A percentile compares a stretch with the other conserved stretches of the same genome.
Conservation (phyloP, 2,329 filamentous ascomycete species). For the Mycosphaerelloides madeirae region DNA sequence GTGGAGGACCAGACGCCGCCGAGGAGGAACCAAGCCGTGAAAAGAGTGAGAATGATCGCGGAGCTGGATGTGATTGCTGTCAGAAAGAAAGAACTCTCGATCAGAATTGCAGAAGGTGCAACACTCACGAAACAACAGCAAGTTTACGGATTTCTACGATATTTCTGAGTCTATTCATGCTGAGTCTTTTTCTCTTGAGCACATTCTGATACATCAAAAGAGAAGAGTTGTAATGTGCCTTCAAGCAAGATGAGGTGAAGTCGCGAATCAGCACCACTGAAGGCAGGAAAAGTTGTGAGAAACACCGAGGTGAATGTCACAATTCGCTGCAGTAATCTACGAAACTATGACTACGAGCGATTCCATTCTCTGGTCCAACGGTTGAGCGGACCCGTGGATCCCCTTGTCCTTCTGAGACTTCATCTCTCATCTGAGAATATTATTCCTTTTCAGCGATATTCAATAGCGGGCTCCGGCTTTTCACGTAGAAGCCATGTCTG, state of each 20-base stretch:
- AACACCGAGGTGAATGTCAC: too few species aligned
- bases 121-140: not conserved
- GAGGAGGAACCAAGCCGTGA: slow-evolving; percentile 1
- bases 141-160: slow-evolving; percentile 1
- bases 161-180: slow-evolving; percentile 2
- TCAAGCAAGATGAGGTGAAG: too few species aligned
- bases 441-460: slow-evolving; percentile 1
- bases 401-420: not conserved
- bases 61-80: too few species aligned
- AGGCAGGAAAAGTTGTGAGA: not conserved
- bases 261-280: not conserved
- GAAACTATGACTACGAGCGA: too few species aligned
- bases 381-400: too few species aligned
- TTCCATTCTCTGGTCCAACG: too few species aligned
- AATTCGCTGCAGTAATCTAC: too few species aligned
- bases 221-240: too few species aligned
- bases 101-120: not conserved
- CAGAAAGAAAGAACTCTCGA: not conserved
- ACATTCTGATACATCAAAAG: too few species aligned
- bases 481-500: too few species aligned
- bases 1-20: not conserved
- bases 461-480: not conserved
- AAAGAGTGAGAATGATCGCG: slow-evolving; percentile 1
- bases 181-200: not conserved
- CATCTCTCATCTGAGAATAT: too few species aligned